A percentile compares a stretch with the other conserved stretches of the same genome.
These are phyloP conservation scores for Volvox carteri DNA, from an alignment of 163 green algal genomes.

Conservation along the genomic window DNA sequence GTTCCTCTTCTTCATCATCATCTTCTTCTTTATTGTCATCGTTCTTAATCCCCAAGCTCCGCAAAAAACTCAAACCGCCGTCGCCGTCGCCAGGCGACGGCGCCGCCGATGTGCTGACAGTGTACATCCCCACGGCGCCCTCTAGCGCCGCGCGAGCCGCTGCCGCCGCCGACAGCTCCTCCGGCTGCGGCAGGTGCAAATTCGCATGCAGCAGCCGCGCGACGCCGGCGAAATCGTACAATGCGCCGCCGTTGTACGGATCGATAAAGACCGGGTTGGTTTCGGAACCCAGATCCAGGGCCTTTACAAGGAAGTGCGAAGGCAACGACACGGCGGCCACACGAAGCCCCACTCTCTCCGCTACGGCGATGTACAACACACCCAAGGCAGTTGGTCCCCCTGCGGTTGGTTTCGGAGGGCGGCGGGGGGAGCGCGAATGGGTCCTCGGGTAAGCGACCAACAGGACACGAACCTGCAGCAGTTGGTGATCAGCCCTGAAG, in stretches of 20 bases:
- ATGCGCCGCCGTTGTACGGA: slow-evolving; percentile 8
- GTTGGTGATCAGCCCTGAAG: too few relatives aligned
- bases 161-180: not conserved
- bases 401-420: too few relatives aligned
- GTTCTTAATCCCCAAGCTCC: too few relatives aligned
- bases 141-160: not conserved
- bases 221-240: slow-evolving; percentile 11
- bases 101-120: not conserved
- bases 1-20: not conserved
- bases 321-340: slow-evolving; percentile 19
- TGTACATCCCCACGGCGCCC: not conserved
- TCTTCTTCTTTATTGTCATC: not conserved
- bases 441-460: too few relatives aligned
- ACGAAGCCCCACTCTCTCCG: slow-evolving; percentile 23
- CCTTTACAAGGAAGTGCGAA: slow-evolving; percentile 5
- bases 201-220: not conserved
- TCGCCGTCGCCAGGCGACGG: not conserved
- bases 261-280: slow-evolving; percentile 1
- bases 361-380: slow-evolving; percentile 25
- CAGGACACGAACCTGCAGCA: too few relatives aligned
- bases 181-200: not conserved
- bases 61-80: not conserved
- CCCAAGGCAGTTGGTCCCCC: slow-evolving; percentile 3
- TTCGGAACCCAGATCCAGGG: slow-evolving; percentile 26
- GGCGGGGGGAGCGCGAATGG: too few relatives aligned